Evolutionary conservation across 2,329 filamentous ascomycete genomes (phyloP), one percentile per base, ranked within the genome.

Genomic region (Biscogniauxia sp.): DNA sequence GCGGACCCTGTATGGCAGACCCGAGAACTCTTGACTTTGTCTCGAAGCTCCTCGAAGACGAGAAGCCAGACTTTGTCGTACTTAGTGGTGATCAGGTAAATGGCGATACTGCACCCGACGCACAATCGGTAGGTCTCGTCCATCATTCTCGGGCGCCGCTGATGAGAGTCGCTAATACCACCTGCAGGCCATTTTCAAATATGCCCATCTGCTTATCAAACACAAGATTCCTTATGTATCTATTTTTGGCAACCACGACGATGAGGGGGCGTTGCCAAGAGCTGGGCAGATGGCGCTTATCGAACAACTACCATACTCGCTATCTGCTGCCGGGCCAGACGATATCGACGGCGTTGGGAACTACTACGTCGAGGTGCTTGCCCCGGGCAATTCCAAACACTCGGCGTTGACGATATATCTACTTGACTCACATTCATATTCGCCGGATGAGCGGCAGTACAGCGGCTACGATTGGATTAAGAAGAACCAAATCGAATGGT

Each of bases 391-490:
- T 63, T 91, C 89, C 17, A 88, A 91, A 61, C 93, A 98, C 76
- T 96, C 93, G 1, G 95, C 95, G 5, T 78, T 99, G 55, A 97
- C 94, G 0, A 81, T 99, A n/a, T 99, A 97, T 77, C 82, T 99
- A 66, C 85, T 99, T 52, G 95, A 99, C 76, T 93, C 93, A 0
- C 95, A 99, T 74, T 84, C 91, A 3, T 96, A 97, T 75, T 92
- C 92, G 5, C 93, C 93, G 0, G 91, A 99, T 72, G 92, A 97
- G 76, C 86, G 88, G 59, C 87, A 91, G 61, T 97, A 88, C 74
- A 86, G 87, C n/a, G 95, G 95, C 54, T 99, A 99, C 73, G 94
- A 98, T 77, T 99, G 95, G 95, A 80, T 99, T 72, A 98, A 98
- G 78, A 88, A 88, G 52, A 93, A 86, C 68, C 95, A 99, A 76